These are phyloP conservation scores for Zoysia matrella DNA, from an alignment of 202 grass and related monocot genomes.

Conservation along the genomic window DNA sequence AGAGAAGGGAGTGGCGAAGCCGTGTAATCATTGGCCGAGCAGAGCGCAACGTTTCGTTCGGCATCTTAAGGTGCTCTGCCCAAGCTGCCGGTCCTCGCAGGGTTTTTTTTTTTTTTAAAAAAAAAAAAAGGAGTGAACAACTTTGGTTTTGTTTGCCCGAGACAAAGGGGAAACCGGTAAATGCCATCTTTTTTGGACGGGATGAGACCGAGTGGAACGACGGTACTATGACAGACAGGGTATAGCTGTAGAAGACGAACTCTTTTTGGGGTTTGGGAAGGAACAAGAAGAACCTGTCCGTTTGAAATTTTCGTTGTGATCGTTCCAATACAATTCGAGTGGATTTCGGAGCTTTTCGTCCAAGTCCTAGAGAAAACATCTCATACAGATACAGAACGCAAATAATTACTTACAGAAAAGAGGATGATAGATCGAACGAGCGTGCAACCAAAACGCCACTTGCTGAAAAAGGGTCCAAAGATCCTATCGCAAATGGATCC, in stretches of 20 bases:
- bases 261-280: neutral
- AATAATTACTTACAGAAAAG: neutral
- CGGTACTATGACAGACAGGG: neutral
- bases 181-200: constrained; percentile 34
- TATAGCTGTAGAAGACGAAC: neutral
- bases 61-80: constrained; percentile 22
- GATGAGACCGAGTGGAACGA: constrained; percentile 10
- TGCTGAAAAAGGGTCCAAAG: neutral
- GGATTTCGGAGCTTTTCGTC: constrained; percentile 9
- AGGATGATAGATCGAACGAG: neutral
- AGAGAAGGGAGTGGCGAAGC: constrained; percentile 36
- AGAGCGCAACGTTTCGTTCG: constrained; percentile 39
- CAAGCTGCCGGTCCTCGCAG: too few species aligned
- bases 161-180: constrained; percentile 51
- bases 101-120: too few species aligned
- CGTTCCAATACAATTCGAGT: neutral
- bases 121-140: constrained; percentile 1
- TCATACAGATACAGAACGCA: constrained; percentile 31
- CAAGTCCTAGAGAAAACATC: constrained; percentile 24
- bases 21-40: constrained; percentile 47
- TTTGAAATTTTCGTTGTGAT: too few species aligned
- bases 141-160: constrained; percentile 21
- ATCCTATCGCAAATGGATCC: neutral
- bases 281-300: neutral
- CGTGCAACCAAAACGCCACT: constrained; percentile 18